Evolutionary conservation across 306 rosid genomes (phyloP).

Genomic region (Gillenia trifoliata): DNA sequence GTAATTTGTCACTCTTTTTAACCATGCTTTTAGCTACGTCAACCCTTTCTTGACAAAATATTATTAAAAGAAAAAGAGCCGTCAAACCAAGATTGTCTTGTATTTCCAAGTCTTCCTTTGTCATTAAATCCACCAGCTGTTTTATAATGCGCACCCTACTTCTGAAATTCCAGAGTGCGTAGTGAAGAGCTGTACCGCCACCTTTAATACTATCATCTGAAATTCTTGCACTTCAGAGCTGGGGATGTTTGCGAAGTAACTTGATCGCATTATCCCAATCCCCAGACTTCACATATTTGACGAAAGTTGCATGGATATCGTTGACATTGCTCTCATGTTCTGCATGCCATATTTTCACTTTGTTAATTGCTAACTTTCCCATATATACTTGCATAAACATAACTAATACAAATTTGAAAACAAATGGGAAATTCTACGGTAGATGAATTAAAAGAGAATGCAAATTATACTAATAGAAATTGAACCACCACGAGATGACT

Average conservation of each 20-base stretch:
- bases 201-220: too few species aligned
- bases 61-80: not conserved
- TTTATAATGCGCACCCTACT: not conserved
- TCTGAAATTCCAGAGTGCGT: not conserved
- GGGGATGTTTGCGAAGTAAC: too few species aligned
- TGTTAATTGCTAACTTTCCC: too few species aligned
- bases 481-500: too few species aligned
- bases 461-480: too few species aligned
- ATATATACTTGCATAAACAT: too few species aligned
- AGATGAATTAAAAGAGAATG: too few species aligned
- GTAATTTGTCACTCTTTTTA: not conserved
- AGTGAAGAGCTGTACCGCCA: not conserved
- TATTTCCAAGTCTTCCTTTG: not conserved
- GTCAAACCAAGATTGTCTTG: not conserved
- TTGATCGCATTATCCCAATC: too few species aligned
- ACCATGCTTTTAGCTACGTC: not conserved
- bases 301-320: not conserved
- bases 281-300: too few species aligned
- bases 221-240: too few species aligned
- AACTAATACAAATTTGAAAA: too few species aligned
- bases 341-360: not conserved
- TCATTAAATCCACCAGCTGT: not conserved
- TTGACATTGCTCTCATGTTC: not conserved
- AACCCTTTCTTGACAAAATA: not conserved
- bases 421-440: too few species aligned